These are phyloP conservation scores for Fusarium globosum DNA, from an alignment of 2,329 filamentous ascomycete species.

Conservation along the genomic window DNA sequence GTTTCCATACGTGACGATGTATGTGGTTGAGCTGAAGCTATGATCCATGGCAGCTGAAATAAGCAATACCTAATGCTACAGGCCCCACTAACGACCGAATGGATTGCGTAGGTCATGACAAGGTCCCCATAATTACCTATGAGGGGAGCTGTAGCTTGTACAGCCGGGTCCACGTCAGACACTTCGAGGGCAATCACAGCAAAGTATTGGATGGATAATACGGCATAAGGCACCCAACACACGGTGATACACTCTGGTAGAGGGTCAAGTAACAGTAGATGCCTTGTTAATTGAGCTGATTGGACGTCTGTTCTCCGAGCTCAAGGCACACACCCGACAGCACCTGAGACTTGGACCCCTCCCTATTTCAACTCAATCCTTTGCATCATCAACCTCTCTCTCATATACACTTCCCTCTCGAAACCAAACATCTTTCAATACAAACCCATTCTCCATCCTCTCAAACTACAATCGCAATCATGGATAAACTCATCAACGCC, in stretches of 20 bases:
- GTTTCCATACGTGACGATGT: neutral
- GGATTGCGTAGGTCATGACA: constrained; percentile 10
- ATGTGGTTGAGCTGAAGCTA: constrained; percentile 5
- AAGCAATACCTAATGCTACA: constrained; percentile 22
- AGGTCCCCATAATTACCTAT: constrained; percentile 31
- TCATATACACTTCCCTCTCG: neutral
- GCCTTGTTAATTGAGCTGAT: neutral
- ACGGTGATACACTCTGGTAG: neutral
- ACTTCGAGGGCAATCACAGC: neutral
- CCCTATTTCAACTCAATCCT: constrained; percentile 13
- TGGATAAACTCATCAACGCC: constrained; percentile 54
- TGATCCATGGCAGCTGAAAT: constrained; percentile 23
- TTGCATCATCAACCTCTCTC: constrained; percentile 22
- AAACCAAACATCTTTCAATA: neutral
- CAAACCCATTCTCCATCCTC: neutral
- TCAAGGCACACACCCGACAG: neutral
- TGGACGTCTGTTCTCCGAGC: neutral
- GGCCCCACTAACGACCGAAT: neutral
- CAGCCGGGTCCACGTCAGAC: constrained; percentile 35
- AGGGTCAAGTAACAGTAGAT: neutral
- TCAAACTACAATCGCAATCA: constrained; percentile 34
- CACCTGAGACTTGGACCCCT: constrained; percentile 24
- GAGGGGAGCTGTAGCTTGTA: neutral
- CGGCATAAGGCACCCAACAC: neutral
- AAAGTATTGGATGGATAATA: neutral